Evolutionary conservation across 495 filamentous ascomycete species (phyloP), one percentile per base, ranked within the genome.

Genomic region (Glarea lozoyensis): DNA sequence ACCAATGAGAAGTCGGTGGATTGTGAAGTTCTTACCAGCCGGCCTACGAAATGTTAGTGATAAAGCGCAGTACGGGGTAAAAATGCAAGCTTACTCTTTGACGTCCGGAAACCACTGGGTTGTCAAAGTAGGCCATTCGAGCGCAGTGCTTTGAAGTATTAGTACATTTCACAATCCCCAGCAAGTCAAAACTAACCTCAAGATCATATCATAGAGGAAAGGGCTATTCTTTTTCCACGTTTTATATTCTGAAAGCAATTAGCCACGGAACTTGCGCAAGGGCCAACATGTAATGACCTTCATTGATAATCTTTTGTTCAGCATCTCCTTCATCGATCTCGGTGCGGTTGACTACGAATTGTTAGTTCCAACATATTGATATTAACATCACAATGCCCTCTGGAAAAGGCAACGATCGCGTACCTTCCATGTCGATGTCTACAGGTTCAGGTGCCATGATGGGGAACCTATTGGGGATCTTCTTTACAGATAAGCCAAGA

Each of bases 141-240:
- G 69, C 24, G 93, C 93, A 35, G 83, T 90, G 55, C 92, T 85
- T 35, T 43, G 25, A 23, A 16, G 1, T 16, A 16, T 56, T 29
- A 52, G 48, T n/a, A 13, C 22, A 12, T 4, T 34, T 16, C 13
- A 11, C 20, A 13, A 22, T 30, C 10, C 7, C 18, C 2, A 13
- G 25, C 9, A 43, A 27, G 7, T 16, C 11, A 7, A 29, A 18
- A 13, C 53, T 27, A 50, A 79, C 78, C 75, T 89, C 22, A 94
- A 65, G 44, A 97, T 89, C 72, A 95, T 81, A 56, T 96, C 93
- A 62, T 99, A 99, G 52, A 99, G 83, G 62, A 96, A 96, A 2
- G 90, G 88, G 49, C 87, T 83, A 64, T 97, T 97, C 75, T 99
- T 99, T 73, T 99, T 99, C 93, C 93, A 99, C 50, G 87, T 94